Base-by-base conservation (phyloP, 1,284 basidiomycete genomes). In the Ustilago cynodontis region DNA sequence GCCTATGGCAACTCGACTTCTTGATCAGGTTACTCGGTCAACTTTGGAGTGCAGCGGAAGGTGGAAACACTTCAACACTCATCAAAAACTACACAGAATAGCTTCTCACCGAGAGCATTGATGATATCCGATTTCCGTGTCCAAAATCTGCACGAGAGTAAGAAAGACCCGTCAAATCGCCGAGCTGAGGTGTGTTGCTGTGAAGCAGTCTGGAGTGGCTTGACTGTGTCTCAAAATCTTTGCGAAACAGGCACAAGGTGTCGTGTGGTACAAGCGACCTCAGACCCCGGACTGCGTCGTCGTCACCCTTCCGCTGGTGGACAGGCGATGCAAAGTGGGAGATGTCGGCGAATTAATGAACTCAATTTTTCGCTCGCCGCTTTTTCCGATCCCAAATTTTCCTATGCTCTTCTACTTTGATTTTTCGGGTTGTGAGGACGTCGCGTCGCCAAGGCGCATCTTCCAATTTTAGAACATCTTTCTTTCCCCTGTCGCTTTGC, bases 391-490 rank as follows among this genome's bases (percentile, higher is more conserved):
- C 35, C 14, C 20, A 2, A 24, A 24, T 39, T 26, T 39, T 37
- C 16, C 33, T 24, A 16, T 14, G 37, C 51, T 43, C 5, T 56
- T 56, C 9, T 18, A 29, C 24, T 29, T 26, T 18, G 10, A n/a
- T 22, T 16, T 50, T 50, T 28, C 43, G 8, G 8, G n/a, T 22
- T 16, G 43, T 22, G 13, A 43, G 14, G 35, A 56, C 54, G 54
- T 56, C 54, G 52, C 26, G 22, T 56, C 54, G 54, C 54, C 54
- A 31, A 56, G 33, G 18, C 6, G 22, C 11, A 5, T 55, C 20
- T 37, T 56, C 54, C 54, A 56, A 28, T 56, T 43, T 29, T 56
- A 56, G 54, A 20, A 43, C 37, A 22, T 5, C n/a, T 28, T 35
- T 43, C 7, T 20, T 28, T 35, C 24, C 35, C 24, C 51, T 39